Conservation (phyloP, 768 basidiomycete species). For the Auricularia sp. region DNA sequence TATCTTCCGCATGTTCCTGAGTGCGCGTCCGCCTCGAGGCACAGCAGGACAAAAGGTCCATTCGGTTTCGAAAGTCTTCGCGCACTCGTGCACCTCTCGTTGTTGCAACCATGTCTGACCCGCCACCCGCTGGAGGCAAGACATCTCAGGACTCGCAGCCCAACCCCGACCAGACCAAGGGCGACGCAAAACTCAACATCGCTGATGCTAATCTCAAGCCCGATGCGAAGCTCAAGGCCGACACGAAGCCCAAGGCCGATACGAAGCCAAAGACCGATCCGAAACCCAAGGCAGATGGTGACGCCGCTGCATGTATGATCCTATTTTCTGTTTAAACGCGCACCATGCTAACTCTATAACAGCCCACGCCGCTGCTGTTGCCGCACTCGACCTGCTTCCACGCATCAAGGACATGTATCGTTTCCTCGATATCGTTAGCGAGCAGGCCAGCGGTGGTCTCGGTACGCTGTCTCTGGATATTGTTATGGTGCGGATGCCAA, state of each 20-base stretch:
- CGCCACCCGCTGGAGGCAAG: no score
- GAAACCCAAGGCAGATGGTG: no score
- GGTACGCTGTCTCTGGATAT: slow-evolving; percentile 13
- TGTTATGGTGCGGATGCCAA: background rate
- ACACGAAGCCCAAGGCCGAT: no score
- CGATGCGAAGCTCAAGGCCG: no score
- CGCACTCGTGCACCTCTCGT: no score
- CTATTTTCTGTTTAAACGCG: no score
- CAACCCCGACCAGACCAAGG: background rate
- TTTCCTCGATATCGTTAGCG: slow-evolving; percentile 43
- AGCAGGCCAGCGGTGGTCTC: slow-evolving; percentile 39
- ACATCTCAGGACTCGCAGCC: no score
- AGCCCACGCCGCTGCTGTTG: background rate
- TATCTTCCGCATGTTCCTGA: background rate
- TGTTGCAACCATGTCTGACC: no score
- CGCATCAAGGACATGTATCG: slow-evolving; percentile 39
- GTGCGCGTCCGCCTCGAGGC: background rate
- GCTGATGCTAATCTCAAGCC: no score
- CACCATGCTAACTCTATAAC: background rate
- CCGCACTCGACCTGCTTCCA: slow-evolving; percentile 2
- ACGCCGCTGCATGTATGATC: no score
- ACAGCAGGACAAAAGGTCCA: background rate
- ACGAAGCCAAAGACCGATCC: no score
- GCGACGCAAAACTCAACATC: background rate
- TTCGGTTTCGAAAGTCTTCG: no score